Percentiles rank a stretch among this genome's conserved stretches.
Evolutionary conservation across 2,329 filamentous ascomycete species (phyloP).

Genomic region (Hypoxylon sp.): DNA sequence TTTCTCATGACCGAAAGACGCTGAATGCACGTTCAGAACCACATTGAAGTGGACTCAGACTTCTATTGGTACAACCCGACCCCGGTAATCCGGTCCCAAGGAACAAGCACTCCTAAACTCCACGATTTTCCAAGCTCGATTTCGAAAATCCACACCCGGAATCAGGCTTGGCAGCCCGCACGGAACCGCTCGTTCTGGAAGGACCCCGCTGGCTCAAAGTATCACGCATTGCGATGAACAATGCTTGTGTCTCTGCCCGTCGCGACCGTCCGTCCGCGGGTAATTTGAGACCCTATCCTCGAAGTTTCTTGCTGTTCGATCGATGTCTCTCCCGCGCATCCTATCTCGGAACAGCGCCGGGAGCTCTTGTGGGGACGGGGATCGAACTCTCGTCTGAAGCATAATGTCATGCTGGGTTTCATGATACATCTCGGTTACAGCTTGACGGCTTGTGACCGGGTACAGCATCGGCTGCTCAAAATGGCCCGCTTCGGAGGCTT

Average conservation of each 20-base stretch:
- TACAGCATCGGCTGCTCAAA: background rate
- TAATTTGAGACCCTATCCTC: background rate
- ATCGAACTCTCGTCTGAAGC: background rate
- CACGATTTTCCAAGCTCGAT: background rate
- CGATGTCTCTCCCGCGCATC: conserved; percentile 7
- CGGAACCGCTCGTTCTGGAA: background rate
- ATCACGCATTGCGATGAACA: conserved; percentile 5
- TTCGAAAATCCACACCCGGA: background rate
- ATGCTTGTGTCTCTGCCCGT: background rate
- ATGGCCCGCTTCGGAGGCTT: background rate
- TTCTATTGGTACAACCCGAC: background rate
- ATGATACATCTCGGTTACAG: conserved; percentile 25
- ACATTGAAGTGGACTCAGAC: background rate
- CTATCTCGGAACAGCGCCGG: conserved; percentile 6
- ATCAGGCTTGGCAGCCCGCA: background rate
- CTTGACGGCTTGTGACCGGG: conserved; percentile 8
- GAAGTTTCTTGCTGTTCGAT: conserved; percentile 7
- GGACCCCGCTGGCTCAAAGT: background rate
- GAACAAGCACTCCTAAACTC: background rate
- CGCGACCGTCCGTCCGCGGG: background rate
- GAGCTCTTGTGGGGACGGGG: background rate
- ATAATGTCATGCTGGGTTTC: conserved; percentile 21
- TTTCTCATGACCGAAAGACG: background rate
- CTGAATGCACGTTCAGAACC: background rate
- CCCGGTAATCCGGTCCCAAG: background rate